Percentiles rank a stretch among this genome's conserved stretches.
Evolutionary conservation across 192 early-diverging fungal genomes (phyloP).

Genomic region (Backusella liffmaniae): DNA sequence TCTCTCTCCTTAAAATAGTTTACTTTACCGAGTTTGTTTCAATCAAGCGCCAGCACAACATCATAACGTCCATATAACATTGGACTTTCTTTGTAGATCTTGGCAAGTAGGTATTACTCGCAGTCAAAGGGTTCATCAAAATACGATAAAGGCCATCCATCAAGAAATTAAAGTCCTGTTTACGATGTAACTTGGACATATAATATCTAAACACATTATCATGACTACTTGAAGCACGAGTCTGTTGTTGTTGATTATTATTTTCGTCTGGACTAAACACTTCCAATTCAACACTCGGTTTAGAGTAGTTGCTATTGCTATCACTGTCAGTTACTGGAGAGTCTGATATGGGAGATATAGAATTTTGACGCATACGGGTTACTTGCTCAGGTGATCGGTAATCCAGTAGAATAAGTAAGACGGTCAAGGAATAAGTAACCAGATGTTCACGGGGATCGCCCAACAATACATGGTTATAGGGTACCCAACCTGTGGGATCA

Average conservation of each 20-base stretch:
- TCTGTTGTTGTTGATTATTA: not conserved
- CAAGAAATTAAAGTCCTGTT: constrained; percentile 82
- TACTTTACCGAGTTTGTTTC: constrained; percentile 71
- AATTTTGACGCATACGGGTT: constrained; percentile 14
- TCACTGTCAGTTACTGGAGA: not conserved
- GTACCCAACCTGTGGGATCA: constrained; percentile 85
- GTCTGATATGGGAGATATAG: not conserved
- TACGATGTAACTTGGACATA: constrained; percentile 76
- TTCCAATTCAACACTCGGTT: constrained; percentile 10
- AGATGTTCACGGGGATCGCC: constrained; percentile 72
- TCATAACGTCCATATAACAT: constrained; percentile 66
- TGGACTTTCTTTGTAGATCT: constrained; percentile 70
- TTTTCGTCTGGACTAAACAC: not conserved
- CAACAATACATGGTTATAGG: constrained; percentile 84
- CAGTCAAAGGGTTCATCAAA: constrained; percentile 77
- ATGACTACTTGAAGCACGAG: not conserved
- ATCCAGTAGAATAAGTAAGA: constrained; percentile 69
- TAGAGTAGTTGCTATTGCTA: not conserved
- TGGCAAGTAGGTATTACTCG: constrained; percentile 73
- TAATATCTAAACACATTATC: constrained; percentile 81
- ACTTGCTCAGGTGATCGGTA: constrained; percentile 49
- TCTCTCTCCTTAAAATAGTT: not conserved
- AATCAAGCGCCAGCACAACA: constrained; percentile 84
- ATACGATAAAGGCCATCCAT: constrained; percentile 77
- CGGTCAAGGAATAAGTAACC: constrained; percentile 69